phyloP scores from a whole-genome alignment of 2,329 filamentous ascomycete genomes.

The Fusarium virguliforme region DNA sequence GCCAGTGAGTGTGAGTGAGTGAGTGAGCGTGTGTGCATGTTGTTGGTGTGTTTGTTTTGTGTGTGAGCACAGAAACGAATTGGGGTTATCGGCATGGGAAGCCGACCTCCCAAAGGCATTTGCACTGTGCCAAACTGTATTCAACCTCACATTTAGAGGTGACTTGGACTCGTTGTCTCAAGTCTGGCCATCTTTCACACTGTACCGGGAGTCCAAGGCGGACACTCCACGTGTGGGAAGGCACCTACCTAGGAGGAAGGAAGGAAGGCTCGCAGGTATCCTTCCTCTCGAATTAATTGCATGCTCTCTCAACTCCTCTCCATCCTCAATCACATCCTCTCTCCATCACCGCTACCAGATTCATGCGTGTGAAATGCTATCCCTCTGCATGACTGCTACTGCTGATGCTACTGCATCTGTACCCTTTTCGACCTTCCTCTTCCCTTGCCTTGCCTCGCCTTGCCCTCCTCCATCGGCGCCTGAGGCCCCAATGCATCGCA shows the following conservation, averaged over 20 bases:
- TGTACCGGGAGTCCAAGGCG: neutral
- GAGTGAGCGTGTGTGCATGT: slow-evolving; percentile 15
- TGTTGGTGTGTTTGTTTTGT: slow-evolving; percentile 22
- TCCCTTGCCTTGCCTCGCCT: slow-evolving; percentile 11
- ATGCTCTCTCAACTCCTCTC: slow-evolving; percentile 3
- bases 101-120: neutral
- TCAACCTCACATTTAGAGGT: neutral
- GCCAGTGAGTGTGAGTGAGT: slow-evolving; percentile 15
- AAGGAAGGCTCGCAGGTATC: neutral
- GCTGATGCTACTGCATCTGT: slow-evolving; percentile 39
- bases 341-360: slow-evolving; percentile 17
- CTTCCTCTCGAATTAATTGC: neutral
- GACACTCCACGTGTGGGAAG: neutral
- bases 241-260: neutral
- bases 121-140: slow-evolving; percentile 1
- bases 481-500: slow-evolving; percentile 34
- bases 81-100: slow-evolving; percentile 8
- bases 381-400: slow-evolving; percentile 24
- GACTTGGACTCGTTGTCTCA: neutral
- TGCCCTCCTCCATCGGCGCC: slow-evolving; percentile 13
- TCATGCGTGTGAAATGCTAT: slow-evolving; percentile 21
- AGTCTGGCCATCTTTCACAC: neutral
- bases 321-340: slow-evolving; percentile 2
- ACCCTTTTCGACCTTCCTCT: slow-evolving; percentile 19
- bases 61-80: slow-evolving; percentile 20